phyloP scores from a whole-genome alignment of 1,284 basidiomycete genomes.

The Violaceomyces palustris region DNA sequence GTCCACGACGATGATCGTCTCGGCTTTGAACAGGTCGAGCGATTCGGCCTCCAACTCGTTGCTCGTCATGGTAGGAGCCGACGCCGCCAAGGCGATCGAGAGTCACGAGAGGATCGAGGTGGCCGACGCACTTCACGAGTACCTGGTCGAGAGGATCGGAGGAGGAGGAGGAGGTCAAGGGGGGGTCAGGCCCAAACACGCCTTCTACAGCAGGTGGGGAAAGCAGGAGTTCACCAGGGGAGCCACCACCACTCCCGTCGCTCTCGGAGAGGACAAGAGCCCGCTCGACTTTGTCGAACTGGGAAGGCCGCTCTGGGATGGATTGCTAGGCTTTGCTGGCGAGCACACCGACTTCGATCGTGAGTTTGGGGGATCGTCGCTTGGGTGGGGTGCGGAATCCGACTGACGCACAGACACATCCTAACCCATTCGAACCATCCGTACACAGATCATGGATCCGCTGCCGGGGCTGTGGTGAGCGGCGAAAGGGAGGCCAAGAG shows the following conservation, averaged over 20 bases:
- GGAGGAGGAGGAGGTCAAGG: slow-evolving; percentile 1
- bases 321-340: slow-evolving; percentile 57
- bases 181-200: slow-evolving; percentile 21
- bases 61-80: slow-evolving; percentile 54
- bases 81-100: slow-evolving; percentile 44
- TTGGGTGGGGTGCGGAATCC: neutral
- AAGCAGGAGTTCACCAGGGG: slow-evolving; percentile 56
- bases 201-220: slow-evolving; percentile 53
- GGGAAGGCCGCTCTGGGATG: slow-evolving; percentile 54
- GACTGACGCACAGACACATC: neutral
- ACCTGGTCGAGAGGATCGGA: slow-evolving; percentile 31
- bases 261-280: slow-evolving; percentile 48
- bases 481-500: slow-evolving; percentile 54
- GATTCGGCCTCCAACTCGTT: slow-evolving; percentile 51
- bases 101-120: slow-evolving; percentile 37
- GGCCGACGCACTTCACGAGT: slow-evolving; percentile 41
- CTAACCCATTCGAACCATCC: neutral
- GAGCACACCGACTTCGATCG: slow-evolving; percentile 59
- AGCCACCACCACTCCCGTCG: slow-evolving; percentile 57
- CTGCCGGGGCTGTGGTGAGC: slow-evolving; percentile 56
- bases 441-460: slow-evolving; percentile 51
- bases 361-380: too few relatives aligned
- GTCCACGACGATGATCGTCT: slow-evolving; percentile 51
- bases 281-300: slow-evolving; percentile 58
- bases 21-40: slow-evolving; percentile 52